Conservation (phyloP, 2,329 filamentous ascomycete species). For the Malbranchea zuffiana region DNA sequence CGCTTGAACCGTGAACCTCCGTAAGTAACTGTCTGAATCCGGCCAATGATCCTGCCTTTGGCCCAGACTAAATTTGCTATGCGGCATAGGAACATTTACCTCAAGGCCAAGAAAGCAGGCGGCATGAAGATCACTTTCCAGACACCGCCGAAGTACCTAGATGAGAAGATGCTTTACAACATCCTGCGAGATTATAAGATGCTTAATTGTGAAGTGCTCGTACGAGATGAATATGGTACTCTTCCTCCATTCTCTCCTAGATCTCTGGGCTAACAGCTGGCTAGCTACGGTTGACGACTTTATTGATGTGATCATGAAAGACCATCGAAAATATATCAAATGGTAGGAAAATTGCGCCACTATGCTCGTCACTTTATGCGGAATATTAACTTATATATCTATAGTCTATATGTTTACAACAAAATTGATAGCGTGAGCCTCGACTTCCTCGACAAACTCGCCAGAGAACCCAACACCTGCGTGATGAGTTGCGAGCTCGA, state of each 20-base stretch:
- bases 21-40: slow-evolving; percentile 39
- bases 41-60: not conserved
- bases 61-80: slow-evolving; percentile 1
- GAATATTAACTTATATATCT: not conserved
- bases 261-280: slow-evolving; percentile 4
- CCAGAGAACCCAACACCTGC: slow-evolving; percentile 82
- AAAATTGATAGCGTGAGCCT: slow-evolving; percentile 94
- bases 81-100: slow-evolving; percentile 71
- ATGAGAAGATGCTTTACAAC: slow-evolving; percentile 97
- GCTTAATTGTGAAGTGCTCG: slow-evolving; percentile 89
- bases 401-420: slow-evolving; percentile 92
- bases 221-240: slow-evolving; percentile 75
- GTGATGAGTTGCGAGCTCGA: slow-evolving; percentile 98
- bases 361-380: not conserved
- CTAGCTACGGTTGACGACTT: slow-evolving; percentile 88
- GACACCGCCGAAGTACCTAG: slow-evolving; percentile 73
- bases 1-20: slow-evolving; percentile 83
- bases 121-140: slow-evolving; percentile 99
- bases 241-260: not conserved
- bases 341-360: slow-evolving; percentile 34
- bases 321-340: slow-evolving; percentile 93
- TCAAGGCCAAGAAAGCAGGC: slow-evolving; percentile 89
- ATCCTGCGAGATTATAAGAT: slow-evolving; percentile 98
- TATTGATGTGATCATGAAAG: slow-evolving; percentile 99
- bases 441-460: slow-evolving; percentile 84